phyloP scores from a whole-genome alignment of 2,329 filamentous ascomycete species.

The Septoria linicola region DNA sequence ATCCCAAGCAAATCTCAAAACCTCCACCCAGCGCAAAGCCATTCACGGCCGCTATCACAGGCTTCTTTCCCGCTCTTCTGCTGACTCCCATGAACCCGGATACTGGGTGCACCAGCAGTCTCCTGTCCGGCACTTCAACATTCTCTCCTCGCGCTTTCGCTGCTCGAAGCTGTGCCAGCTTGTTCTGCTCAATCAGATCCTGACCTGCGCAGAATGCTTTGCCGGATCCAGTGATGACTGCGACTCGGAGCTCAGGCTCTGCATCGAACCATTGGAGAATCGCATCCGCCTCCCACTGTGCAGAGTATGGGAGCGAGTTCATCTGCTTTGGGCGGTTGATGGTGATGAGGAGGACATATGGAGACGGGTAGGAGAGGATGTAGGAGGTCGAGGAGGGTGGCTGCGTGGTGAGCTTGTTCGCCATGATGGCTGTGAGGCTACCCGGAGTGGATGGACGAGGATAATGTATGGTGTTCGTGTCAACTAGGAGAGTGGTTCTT shows the following conservation, averaged over 20 bases:
- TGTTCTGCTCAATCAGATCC: conserved; percentile 53
- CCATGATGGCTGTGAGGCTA: conserved; percentile 15
- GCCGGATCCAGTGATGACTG: conserved; percentile 53
- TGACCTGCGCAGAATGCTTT: conserved; percentile 57
- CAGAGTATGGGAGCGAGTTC: conserved; percentile 48
- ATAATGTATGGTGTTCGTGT: no score
- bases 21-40: conserved; percentile 58
- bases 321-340: conserved; percentile 53
- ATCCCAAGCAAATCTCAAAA: conserved; percentile 57
- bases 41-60: conserved; percentile 60
- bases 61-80: conserved; percentile 58
- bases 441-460: no score
- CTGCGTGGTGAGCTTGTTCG: conserved; percentile 22
- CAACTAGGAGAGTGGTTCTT: no score
- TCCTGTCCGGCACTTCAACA: conserved; percentile 26
- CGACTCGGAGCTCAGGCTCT: conserved; percentile 34
- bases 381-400: conserved; percentile 30
- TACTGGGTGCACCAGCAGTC: conserved; percentile 28
- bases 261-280: conserved; percentile 56
- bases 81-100: conserved; percentile 58
- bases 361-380: conserved; percentile 47
- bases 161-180: conserved; percentile 28
- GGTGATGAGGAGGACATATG: conserved; percentile 53
- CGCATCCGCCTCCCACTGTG: conserved; percentile 51
- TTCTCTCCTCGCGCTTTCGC: conserved; percentile 27